phyloP scores from a whole-genome alignment of 345 rosid genomes.

The Erucastrum elatum region DNA sequence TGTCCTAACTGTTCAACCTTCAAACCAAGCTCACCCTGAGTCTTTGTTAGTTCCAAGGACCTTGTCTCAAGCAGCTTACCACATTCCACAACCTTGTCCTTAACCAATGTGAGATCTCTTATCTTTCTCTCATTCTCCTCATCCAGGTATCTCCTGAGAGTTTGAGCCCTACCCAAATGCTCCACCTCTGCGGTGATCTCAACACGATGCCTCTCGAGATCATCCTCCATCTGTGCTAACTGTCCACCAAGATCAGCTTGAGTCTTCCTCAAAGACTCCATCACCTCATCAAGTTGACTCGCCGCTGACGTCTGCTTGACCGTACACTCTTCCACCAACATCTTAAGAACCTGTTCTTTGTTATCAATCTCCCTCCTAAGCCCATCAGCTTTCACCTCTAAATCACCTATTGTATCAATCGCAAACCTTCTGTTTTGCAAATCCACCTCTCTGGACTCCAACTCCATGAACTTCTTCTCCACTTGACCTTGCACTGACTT shows the following conservation, averaged over 20 bases:
- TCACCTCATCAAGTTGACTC: slow-evolving; percentile 5
- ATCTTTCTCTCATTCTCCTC: slow-evolving; percentile 7
- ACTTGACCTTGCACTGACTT: neutral
- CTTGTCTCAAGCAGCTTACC: slow-evolving; percentile 10
- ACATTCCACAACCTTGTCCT: neutral
- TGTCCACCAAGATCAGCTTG: slow-evolving; percentile 1
- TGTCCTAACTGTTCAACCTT: slow-evolving; percentile 13
- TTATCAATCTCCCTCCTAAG: neutral
- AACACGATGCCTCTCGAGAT: slow-evolving; percentile 14
- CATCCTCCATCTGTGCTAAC: neutral
- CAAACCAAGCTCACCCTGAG: slow-evolving; percentile 21
- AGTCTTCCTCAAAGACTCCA: slow-evolving; percentile 8
- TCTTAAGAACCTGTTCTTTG: neutral
- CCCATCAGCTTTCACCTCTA: slow-evolving; percentile 11
- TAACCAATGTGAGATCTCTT: neutral
- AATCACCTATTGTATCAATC: slow-evolving; percentile 2
- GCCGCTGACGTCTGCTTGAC: neutral
- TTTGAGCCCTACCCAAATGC: neutral
- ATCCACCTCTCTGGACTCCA: neutral
- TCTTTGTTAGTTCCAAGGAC: slow-evolving; percentile 1
- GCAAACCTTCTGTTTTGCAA: neutral
- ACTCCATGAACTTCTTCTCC: neutral
- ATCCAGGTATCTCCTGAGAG: slow-evolving; percentile 2
- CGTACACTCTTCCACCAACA: slow-evolving; percentile 12
- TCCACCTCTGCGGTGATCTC: slow-evolving; percentile 12